Evolutionary conservation across 2,329 filamentous ascomycete species (phyloP).

Genomic region (Fusarium sulawesiense): DNA sequence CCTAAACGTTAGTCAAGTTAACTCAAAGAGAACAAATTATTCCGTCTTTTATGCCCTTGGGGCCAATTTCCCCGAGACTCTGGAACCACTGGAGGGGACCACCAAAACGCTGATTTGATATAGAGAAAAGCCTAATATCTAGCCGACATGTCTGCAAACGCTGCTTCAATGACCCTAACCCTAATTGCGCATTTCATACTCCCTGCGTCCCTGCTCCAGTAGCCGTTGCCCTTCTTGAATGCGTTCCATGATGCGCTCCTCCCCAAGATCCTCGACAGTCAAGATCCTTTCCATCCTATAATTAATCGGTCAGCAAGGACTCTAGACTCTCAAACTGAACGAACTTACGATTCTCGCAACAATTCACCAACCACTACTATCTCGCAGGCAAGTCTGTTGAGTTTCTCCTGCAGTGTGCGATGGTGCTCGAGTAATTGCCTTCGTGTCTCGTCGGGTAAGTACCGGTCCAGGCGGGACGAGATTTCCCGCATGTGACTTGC

Average conservation of each 20-base stretch:
- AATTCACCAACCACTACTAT: not conserved
- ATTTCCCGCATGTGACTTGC: not conserved
- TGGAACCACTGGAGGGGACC: no score
- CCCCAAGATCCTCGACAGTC: no score
- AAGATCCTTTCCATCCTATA: no score
- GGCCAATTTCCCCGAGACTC: no score
- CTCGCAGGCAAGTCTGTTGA: not conserved
- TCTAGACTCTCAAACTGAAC: no score
- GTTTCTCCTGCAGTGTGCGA: not conserved
- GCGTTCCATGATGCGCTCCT: not conserved
- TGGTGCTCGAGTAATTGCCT: fast-evolving
- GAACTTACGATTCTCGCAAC: not conserved
- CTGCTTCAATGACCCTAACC: not conserved
- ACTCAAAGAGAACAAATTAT: no score
- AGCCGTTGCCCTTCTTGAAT: not conserved
- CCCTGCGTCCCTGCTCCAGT: not conserved
- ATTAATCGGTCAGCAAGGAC: no score
- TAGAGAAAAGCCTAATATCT: not conserved
- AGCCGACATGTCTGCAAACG: not conserved
- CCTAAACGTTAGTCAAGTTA: no score
- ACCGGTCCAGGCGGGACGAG: no score
- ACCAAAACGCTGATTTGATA: not conserved
- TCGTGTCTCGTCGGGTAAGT: not conserved
- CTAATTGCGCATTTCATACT: not conserved
- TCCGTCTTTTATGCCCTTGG: no score